phyloP scores from a whole-genome alignment of 768 basidiomycete species.

The Leccinum disarticulatum region DNA sequence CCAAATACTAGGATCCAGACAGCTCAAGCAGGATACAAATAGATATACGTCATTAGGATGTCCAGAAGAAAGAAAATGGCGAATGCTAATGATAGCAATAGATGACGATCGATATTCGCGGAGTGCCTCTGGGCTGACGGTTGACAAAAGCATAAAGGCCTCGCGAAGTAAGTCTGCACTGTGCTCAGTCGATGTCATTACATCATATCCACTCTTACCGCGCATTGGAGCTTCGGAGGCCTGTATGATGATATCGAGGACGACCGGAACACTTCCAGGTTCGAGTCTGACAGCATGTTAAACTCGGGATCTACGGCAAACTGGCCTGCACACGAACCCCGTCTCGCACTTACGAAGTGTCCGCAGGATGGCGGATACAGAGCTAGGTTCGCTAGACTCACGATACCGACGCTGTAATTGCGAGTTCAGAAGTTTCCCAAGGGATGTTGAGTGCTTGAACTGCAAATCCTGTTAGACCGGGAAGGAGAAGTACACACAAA shows the following conservation, averaged over 20 bases:
- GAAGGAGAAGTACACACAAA: neutral
- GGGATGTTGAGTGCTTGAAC: constrained; percentile 25
- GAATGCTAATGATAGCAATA: constrained; percentile 46
- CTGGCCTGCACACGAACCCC: constrained; percentile 18
- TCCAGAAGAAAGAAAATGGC: constrained; percentile 55
- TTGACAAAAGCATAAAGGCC: constrained; percentile 33
- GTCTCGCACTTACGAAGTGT: constrained; percentile 23
- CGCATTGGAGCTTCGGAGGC: constrained; percentile 23
- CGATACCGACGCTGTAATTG: constrained; percentile 17
- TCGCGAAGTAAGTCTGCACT: constrained; percentile 33
- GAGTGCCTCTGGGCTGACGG: constrained; percentile 22
- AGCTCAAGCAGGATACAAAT: constrained; percentile 64
- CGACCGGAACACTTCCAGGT: constrained; percentile 14
- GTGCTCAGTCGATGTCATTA: constrained; percentile 16
- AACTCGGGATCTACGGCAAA: neutral
- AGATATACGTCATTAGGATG: constrained; percentile 63
- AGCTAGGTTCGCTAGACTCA: constrained; percentile 6
- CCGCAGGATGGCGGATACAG: constrained; percentile 21
- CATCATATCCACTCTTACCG: constrained; percentile 20
- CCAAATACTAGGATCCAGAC: constrained; percentile 61
- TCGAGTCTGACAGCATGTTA: constrained; percentile 23
- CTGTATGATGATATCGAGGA: constrained; percentile 28
- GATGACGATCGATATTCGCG: constrained; percentile 16
- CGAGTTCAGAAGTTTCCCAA: constrained; percentile 25
- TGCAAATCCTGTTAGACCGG: constrained; percentile 12